Base-by-base conservation (phyloP, 495 filamentous ascomycete genomes). In the Opeltia flavorubescens region DNA sequence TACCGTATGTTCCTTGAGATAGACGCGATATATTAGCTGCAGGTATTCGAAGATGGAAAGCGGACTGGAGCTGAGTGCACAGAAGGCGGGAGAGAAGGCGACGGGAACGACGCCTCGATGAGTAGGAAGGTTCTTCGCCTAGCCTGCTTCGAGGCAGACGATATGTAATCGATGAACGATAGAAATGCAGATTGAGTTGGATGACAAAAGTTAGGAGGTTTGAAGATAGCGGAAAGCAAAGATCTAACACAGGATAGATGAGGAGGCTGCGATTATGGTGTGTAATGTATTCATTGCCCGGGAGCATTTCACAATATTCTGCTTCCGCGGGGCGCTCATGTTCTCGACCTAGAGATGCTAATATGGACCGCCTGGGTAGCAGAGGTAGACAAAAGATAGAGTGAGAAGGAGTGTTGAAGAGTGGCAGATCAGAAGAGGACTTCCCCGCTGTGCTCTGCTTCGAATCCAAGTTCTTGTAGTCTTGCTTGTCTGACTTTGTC, bases 371-470 rank as follows among this genome's bases (percentile, higher is more conserved):
- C 9, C 20, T 48, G n/a, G n/a, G n/a, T n/a, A n/a, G n/a, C n/a
- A n/a, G n/a, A n/a, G n/a, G n/a, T n/a, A n/a, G n/a, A n/a, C n/a
- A n/a, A n/a, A n/a, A n/a, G n/a, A n/a, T n/a, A n/a, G n/a, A n/a
- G n/a, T n/a, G n/a, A n/a, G n/a, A n/a, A n/a, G n/a, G n/a, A n/a
- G n/a, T n/a, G n/a, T n/a, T n/a, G n/a, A n/a, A n/a, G n/a, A n/a
- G n/a, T n/a, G n/a, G n/a, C n/a, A n/a, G 17, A 39, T 75, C 71
- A 87, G 27, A 88, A 72, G 17, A 89, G 58, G 15, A 80, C 73
- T 60, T 89, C 85, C 5, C 83, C 85, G 30, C 74, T 66, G 56
- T 81, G 82, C 63, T 95, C 89, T 18, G 83, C 83, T 65, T 94
- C 89, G 55, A 95, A 95, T 1, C 89, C 89, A 27, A 88, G 65